These are phyloP conservation scores for Nicotiana paniculata DNA, from an alignment of 257 asterid species.

Conservation along the genomic window DNA sequence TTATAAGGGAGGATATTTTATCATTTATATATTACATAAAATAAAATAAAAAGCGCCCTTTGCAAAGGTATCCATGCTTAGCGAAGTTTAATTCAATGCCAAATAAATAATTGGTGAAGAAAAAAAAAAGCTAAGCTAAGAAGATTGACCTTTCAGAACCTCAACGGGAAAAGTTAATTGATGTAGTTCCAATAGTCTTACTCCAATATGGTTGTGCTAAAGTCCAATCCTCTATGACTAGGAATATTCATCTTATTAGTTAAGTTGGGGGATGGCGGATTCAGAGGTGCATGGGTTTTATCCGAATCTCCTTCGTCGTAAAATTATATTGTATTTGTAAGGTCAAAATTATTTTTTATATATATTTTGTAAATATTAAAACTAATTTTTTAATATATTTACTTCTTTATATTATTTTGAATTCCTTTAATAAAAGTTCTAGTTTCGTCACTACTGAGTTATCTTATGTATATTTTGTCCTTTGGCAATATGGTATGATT, in stretches of 20 bases:
- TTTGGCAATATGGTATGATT: not conserved
- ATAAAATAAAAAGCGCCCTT: not conserved
- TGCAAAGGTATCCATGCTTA: not conserved
- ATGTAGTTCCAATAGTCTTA: not conserved
- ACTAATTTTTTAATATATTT: no score
- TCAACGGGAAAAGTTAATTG: not conserved
- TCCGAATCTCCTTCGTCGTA: not conserved
- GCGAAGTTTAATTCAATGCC: not conserved
- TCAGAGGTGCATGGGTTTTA: no score
- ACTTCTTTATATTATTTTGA: no score
- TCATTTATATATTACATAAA: not conserved
- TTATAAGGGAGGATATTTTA: not conserved
- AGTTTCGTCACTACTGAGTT: not conserved
- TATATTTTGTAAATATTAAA: no score
- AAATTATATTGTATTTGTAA: not conserved
- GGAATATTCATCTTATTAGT: not conserved
- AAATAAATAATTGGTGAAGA: not conserved
- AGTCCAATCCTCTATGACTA: not conserved
- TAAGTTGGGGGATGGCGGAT: no score
- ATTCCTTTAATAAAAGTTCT: not conserved
- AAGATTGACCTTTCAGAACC: not conserved
- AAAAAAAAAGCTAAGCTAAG: not conserved
- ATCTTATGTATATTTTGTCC: not conserved
- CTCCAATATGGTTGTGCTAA: not conserved
- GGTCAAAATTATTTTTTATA: no score